Base-by-base conservation (phyloP, 164 flowering plant genomes). In the Warburgia ugandensis region DNA sequence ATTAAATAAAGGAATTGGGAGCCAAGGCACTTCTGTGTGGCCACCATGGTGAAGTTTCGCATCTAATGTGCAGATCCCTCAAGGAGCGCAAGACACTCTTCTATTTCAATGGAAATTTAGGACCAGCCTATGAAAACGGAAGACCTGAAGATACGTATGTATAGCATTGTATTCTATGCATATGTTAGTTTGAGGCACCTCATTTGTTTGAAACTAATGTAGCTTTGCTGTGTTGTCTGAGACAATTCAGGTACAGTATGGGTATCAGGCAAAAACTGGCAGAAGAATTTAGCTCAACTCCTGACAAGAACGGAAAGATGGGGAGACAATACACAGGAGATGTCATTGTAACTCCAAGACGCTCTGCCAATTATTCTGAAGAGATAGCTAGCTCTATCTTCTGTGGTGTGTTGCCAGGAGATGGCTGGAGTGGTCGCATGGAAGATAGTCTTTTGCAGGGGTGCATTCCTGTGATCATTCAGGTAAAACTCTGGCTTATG, bases 381-480 rank as follows among this genome's bases (percentile, higher is more conserved):
- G 81, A 77, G 28, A 53, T 92, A 54, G 83, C 91, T 8, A 76
- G 72, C 68, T 92, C 99, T 50, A 45, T 75, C 31, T 92, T 92
- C 48, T 92, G 98, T 72, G 96, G 95, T 35, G 95, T 88, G 16
- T 71, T 92, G 49, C 99, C 99, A 48, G 99, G 99, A 60, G 99
- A 92, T 73, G 99, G 99, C 40, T 92, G 99, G 99, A 92, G 96
- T 69, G 99, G 99, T 55, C 77, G 99, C 5, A 83, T 92, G 87
- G 98, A 92, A 80, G 99, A 92, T 54, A 82, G 99, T 54, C 52
- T 92, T 54, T 64, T 81, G 50, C 99, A 88, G 22, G 99, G 99
- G 8, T 92, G 99, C 78, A 80, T 92, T 61, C 99, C 99, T 39
- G 99, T 92, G 29, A 56, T 92, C 60, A 84, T 92, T 71, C 96